Evolutionary conservation across 1,284 basidiomycete species (phyloP).

Genomic region (Heterobasidion parviporum): DNA sequence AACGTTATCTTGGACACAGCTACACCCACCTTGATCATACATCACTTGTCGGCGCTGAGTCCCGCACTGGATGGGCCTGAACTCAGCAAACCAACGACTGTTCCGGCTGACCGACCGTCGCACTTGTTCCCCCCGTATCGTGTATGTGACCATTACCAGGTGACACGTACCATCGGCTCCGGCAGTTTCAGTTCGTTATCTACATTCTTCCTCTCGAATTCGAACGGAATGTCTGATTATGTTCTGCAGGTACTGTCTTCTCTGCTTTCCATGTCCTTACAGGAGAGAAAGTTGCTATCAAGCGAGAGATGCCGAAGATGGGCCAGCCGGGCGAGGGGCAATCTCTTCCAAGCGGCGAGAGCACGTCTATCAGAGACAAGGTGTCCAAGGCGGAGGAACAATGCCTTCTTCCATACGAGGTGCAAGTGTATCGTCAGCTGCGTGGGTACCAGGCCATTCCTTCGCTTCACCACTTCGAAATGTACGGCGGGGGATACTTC

Average conservation of each 20-base stretch:
- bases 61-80: not conserved
- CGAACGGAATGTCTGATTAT: not conserved
- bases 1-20: not conserved
- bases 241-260: not conserved
- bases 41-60: not conserved
- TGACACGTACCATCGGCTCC: not conserved
- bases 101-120: too few species aligned
- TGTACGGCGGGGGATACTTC: constrained; percentile 4
- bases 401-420: constrained; percentile 5
- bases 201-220: not conserved
- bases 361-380: not conserved
- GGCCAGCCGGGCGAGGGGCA: not conserved
- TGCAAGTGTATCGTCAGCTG: constrained; percentile 4
- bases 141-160: not conserved
- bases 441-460: constrained; percentile 2
- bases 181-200: not conserved
- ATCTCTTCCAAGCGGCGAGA: too few species aligned
- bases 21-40: not conserved
- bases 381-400: not conserved
- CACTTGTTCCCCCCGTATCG: not conserved
- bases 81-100: not conserved
- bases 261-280: not conserved
- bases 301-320: not conserved
- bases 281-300: not conserved
- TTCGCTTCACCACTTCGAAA: constrained; percentile 6